A percentile compares a stretch with the other conserved stretches of the same genome.
Conservation (phyloP, 1,284 basidiomycete genomes). For the Rhodotorula sp. region DNA sequence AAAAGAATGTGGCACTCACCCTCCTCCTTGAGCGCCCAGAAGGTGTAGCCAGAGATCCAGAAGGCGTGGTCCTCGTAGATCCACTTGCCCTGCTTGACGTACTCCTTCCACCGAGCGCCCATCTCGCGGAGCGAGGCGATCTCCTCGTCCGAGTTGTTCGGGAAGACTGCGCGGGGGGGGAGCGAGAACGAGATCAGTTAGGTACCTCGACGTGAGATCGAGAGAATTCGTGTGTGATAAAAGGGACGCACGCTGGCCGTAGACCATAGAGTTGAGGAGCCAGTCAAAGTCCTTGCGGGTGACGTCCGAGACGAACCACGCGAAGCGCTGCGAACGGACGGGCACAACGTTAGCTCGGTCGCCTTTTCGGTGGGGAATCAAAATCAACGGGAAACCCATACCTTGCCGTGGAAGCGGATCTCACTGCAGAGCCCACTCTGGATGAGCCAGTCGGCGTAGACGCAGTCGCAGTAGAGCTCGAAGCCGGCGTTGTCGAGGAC, state of each 20-base stretch:
- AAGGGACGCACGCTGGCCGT: conserved; percentile 40
- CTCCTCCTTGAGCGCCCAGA: conserved; percentile 74
- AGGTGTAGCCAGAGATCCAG: conserved; percentile 56
- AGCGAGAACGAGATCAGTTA: not conserved
- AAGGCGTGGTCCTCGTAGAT: conserved; percentile 95
- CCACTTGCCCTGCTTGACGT: conserved; percentile 90
- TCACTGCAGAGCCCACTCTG: conserved; percentile 83
- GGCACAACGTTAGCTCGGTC: not conserved
- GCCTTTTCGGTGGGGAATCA: not conserved
- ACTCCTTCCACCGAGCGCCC: conserved; percentile 91
- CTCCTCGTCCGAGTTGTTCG: conserved; percentile 73
- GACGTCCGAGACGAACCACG: conserved; percentile 92
- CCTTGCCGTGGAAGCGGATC: conserved; percentile 87
- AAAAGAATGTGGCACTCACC: not conserved
- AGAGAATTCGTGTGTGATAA: too few relatives aligned
- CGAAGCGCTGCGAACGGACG: conserved; percentile 56
- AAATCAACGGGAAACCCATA: not conserved
- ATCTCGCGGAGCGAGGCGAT: conserved; percentile 75
- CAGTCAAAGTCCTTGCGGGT: conserved; percentile 96
- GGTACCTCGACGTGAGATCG: not conserved
- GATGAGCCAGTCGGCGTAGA: conserved; percentile 81
- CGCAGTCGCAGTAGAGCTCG: conserved; percentile 93
- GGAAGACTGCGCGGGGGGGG: conserved; percentile 60
- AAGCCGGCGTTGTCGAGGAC: conserved; percentile 64
- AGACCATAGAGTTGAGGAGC: conserved; percentile 55